A percentile compares a stretch with the other conserved stretches of the same genome.
Evolutionary conservation across 768 basidiomycete species (phyloP).

Genomic region (Suillus occidentalis): DNA sequence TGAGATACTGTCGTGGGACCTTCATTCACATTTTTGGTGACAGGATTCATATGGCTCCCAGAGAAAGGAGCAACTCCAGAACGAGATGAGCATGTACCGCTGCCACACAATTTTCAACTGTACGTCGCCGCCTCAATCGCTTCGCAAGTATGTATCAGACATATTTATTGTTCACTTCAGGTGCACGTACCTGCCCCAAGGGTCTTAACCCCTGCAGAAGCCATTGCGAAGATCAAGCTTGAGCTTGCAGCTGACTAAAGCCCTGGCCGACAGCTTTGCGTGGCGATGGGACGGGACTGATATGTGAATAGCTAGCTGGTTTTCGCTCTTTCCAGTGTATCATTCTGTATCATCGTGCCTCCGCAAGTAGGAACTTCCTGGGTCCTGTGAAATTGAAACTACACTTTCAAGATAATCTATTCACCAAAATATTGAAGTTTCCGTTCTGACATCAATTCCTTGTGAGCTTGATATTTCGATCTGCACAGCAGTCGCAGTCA

Average conservation of each 20-base stretch:
- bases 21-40: background rate
- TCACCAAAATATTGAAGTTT: no score
- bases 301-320: background rate
- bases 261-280: background rate
- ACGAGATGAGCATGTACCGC: conserved; percentile 93
- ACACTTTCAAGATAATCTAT: no score
- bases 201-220: conserved; percentile 90
- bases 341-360: background rate
- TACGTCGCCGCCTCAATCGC: conserved; percentile 35
- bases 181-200: conserved; percentile 96
- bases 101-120: conserved; percentile 99
- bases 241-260: conserved; percentile 50
- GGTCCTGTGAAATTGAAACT: background rate
- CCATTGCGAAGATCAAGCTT: conserved; percentile 92
- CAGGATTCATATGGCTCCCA: conserved; percentile 77
- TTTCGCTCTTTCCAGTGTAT: background rate
- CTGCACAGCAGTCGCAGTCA: no score
- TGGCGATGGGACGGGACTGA: background rate
- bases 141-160: background rate
- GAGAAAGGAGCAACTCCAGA: conserved; percentile 91
- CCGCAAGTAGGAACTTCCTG: background rate
- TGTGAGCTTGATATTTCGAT: no score
- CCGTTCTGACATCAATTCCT: no score
- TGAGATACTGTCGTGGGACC: background rate
- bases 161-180: conserved; percentile 31